Evolutionary conservation across 495 filamentous ascomycete species (phyloP).

Genomic region (Penicillium roqueforti): DNA sequence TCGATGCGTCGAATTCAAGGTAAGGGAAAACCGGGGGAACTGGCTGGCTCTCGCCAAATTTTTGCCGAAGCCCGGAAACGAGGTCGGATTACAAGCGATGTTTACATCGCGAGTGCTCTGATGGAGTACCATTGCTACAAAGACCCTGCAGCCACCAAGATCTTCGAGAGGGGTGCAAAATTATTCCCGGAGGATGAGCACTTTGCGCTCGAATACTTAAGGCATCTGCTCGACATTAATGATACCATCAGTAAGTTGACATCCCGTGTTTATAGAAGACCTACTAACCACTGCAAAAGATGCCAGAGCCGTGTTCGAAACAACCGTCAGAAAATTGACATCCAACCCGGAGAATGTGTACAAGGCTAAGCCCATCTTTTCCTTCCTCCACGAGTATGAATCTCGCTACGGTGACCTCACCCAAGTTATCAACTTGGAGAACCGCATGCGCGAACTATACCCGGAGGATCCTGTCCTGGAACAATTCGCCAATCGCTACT

Average conservation of each 20-base stretch:
- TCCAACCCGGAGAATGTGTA: conserved; percentile 64
- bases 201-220: conserved; percentile 90
- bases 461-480: conserved; percentile 76
- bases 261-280: not conserved
- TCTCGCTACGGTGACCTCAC: conserved; percentile 87
- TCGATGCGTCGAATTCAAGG: conserved; percentile 92
- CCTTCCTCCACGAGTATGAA: conserved; percentile 91
- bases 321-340: conserved; percentile 72
- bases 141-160: conserved; percentile 82
- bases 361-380: conserved; percentile 79
- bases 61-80: conserved; percentile 82
- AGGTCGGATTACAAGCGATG: conserved; percentile 84
- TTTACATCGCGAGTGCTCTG: conserved; percentile 86
- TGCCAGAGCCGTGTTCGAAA: conserved; percentile 91
- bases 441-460: conserved; percentile 86
- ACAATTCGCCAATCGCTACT: conserved; percentile 72
- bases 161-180: conserved; percentile 90
- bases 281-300: conserved; percentile 52
- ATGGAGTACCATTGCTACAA: conserved; percentile 96
- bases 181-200: conserved; percentile 88
- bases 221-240: conserved; percentile 84
- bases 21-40: conserved; percentile 68
- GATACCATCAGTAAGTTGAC: conserved; percentile 81
- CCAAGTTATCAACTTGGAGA: conserved; percentile 85
- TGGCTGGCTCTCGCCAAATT: conserved; percentile 75